phyloP scores from a whole-genome alignment of 2,329 filamentous ascomycete species.

The Ophiostoma perfectum region DNA sequence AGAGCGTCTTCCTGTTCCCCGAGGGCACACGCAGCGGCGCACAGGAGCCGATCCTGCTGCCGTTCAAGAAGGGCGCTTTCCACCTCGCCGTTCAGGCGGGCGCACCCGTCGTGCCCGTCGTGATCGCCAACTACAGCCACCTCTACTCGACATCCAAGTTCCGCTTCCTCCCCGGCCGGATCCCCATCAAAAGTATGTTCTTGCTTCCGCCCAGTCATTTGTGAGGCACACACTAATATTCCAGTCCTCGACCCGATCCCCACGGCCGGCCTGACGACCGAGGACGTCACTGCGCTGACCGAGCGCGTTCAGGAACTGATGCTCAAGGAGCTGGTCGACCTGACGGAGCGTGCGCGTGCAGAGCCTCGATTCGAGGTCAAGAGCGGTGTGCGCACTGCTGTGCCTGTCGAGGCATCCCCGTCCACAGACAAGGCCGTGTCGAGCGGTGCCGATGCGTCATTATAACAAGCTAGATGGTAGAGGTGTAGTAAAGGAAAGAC shows the following conservation, averaged over 20 bases:
- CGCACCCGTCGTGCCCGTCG: slow-evolving; percentile 84
- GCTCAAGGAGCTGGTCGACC: slow-evolving; percentile 57
- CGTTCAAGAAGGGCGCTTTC: slow-evolving; percentile 99
- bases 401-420: slow-evolving; percentile 4
- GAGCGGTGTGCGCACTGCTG: not conserved
- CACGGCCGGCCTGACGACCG: slow-evolving; percentile 64
- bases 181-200: slow-evolving; percentile 66
- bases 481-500: not conserved
- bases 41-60: slow-evolving; percentile 71
- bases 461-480: slow-evolving; percentile 12
- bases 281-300: slow-evolving; percentile 72
- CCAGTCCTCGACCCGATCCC: slow-evolving; percentile 74
- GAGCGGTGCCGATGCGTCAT: slow-evolving; percentile 20
- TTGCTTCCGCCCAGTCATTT: slow-evolving; percentile 18
- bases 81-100: slow-evolving; percentile 91
- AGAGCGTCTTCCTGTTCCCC: slow-evolving; percentile 81
- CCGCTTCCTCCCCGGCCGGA: slow-evolving; percentile 61
- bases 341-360: slow-evolving; percentile 45
- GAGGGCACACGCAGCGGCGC: slow-evolving; percentile 92
- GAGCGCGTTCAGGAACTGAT: slow-evolving; percentile 66
- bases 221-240: slow-evolving; percentile 6
- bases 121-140: slow-evolving; percentile 74
- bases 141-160: slow-evolving; percentile 59
- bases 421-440: slow-evolving; percentile 19
- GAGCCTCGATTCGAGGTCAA: not conserved